Conservation (phyloP, 805 yeast species). For the Teunomyces gatunensis region DNA sequence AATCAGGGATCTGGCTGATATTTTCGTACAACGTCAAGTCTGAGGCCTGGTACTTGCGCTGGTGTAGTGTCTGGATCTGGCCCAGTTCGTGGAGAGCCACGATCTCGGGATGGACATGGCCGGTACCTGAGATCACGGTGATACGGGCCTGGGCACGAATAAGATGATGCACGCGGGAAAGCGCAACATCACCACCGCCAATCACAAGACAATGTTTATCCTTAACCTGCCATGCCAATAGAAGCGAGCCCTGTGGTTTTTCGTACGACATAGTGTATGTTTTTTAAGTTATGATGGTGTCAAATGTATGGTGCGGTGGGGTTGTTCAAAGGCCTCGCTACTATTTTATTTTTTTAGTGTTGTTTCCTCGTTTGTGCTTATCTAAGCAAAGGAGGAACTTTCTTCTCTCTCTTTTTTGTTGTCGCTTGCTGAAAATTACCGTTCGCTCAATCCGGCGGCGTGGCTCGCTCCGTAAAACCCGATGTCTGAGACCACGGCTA, state of each 20-base stretch:
- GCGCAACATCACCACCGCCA: slow-evolving; percentile 79
- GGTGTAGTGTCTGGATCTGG: slow-evolving; percentile 38
- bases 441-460: background rate
- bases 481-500: too few species aligned
- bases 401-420: background rate
- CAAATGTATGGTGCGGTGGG: too few species aligned
- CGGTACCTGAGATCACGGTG: slow-evolving; percentile 54
- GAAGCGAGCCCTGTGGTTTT: slow-evolving; percentile 51
- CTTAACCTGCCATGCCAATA: slow-evolving; percentile 73
- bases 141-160: slow-evolving; percentile 68
- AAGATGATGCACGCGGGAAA: slow-evolving; percentile 64
- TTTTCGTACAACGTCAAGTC: slow-evolving; percentile 53
- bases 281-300: too few species aligned
- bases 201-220: slow-evolving; percentile 64
- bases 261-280: slow-evolving; percentile 5
- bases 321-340: too few species aligned
- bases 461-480: background rate
- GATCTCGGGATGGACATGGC: slow-evolving; percentile 28
- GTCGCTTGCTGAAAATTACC: slow-evolving; percentile 6
- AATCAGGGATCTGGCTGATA: slow-evolving; percentile 11
- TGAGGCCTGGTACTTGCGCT: slow-evolving; percentile 42
- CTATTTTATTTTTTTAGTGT: too few species aligned
- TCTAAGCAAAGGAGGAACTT: background rate
- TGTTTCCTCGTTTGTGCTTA: too few species aligned
- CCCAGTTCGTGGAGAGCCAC: slow-evolving; percentile 31